Conservation (phyloP, 345 rosid species). For the Bruguiera parviflora region DNA sequence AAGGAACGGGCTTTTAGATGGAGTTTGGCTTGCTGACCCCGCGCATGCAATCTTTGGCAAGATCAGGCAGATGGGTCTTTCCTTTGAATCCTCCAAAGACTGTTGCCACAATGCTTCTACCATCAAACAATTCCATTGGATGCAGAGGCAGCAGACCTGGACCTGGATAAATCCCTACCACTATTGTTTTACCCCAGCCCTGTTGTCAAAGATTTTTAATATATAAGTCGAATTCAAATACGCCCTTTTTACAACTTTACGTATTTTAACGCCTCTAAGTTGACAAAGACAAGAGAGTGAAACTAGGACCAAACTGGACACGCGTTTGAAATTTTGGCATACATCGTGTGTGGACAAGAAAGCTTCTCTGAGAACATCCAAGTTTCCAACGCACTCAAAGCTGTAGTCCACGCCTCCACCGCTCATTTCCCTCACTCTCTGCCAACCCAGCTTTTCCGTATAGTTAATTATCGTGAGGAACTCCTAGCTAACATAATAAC, state of each 20-base stretch:
- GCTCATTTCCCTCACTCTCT: constrained; percentile 51
- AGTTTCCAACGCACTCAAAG: constrained; percentile 58
- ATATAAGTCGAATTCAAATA: not conserved
- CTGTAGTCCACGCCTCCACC: constrained; percentile 62
- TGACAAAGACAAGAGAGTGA: not conserved
- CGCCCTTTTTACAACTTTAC: not conserved
- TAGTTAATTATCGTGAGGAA: not conserved
- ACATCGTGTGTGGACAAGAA: constrained; percentile 54
- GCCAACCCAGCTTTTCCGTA: constrained; percentile 5
- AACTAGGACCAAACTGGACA: not conserved
- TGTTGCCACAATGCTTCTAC: constrained; percentile 25
- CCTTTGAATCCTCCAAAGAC: constrained; percentile 33
- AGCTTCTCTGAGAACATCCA: constrained; percentile 57
- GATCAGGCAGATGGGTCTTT: constrained; percentile 30
- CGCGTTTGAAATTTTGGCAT: not conserved
- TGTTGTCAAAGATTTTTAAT: not conserved
- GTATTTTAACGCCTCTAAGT: too few species aligned
- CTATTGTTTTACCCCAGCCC: constrained; percentile 27
- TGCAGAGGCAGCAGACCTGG: constrained; percentile 23
- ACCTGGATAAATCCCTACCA: constrained; percentile 23
- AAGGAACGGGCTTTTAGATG: not conserved
- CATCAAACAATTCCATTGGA: constrained; percentile 48
- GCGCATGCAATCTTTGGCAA: constrained; percentile 27
- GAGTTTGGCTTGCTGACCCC: constrained; percentile 19
- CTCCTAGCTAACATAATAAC: not conserved